Base-by-base conservation (phyloP, 768 basidiomycete genomes). In the Psilocybe subaeruginosa region DNA sequence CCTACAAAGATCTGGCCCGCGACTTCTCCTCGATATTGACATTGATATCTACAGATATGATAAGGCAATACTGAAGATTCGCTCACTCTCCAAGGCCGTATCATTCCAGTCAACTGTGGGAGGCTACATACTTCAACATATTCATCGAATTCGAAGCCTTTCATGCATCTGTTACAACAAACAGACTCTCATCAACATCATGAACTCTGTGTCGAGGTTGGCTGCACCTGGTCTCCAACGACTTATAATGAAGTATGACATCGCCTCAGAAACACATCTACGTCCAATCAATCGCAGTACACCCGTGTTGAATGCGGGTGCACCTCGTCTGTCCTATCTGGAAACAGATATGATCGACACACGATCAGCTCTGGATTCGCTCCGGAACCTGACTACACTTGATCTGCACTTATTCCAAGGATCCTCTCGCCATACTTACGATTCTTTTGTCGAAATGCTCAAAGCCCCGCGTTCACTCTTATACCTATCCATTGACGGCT, bases 351-450 rank as follows among this genome's bases (percentile, higher is more conserved):
- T 68, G 8, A 68, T 75, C 14, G 52, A 69, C 43, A 60, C 64
- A 41, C 45, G 73, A 9, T 72, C 75, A 16, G 66, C 65, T 12
- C 11, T 66, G 8, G n/a, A 50, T 14, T 45, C 46, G 4, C 61
- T 78, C 9, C 56, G 64, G 3, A 76, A 71, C 49, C 33, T 80
- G 17, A 75, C 73, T 6, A 72, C 74, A 7, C 68, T 80, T 23
- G 66, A 74, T 56, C 67, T 77, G 11, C 67, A 71, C 51, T 56
- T 64, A 17, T 55, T 67, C 19, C 51, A 64, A 43, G 47, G 48
- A 37, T 29, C 8, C 7, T 33, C 59, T 11, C 31, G 49, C 12
- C 54, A 70, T 31, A 55, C 59, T n/a, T 70, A 66, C 23, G 30
- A 62, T 27, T 47, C 62, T 17, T 64, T 74, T 14, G 47, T 65